Evolutionary conservation across 176 grass and related monocot genomes (phyloP).

Genomic region (Oryza nivara): DNA sequence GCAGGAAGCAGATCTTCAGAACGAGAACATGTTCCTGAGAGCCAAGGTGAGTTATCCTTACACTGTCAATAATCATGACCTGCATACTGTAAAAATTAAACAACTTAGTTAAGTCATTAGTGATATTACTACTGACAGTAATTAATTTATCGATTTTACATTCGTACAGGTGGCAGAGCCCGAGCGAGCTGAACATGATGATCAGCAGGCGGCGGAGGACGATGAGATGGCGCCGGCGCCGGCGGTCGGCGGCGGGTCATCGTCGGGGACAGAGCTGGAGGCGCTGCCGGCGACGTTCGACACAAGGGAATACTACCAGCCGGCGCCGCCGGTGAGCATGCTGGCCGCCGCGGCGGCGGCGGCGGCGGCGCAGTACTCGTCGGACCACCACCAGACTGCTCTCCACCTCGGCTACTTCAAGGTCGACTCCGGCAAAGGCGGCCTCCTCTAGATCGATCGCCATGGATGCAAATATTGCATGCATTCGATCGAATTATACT

Average conservation of each 20-base stretch:
- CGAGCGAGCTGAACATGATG: conserved; percentile 34
- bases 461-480: background rate
- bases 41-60: conserved; percentile 61
- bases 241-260: background rate
- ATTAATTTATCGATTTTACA: background rate
- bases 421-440: conserved; percentile 56
- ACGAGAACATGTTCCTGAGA: conserved; percentile 69
- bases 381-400: conserved; percentile 61
- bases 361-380: conserved; percentile 44
- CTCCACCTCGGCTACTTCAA: conserved; percentile 90
- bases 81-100: too few species aligned
- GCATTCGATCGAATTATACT: background rate
- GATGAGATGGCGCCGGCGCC: conserved; percentile 20
- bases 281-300: conserved; percentile 62
- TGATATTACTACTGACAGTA: too few species aligned
- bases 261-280: conserved; percentile 51
- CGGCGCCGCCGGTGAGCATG: conserved; percentile 54
- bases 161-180: conserved; percentile 53
- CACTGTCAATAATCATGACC: too few species aligned
- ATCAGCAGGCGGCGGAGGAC: conserved; percentile 36
- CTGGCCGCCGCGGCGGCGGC: conserved; percentile 35
- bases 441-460: conserved; percentile 50
- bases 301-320: conserved; percentile 65
- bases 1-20: conserved; percentile 69
- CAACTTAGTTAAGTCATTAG: background rate